These are phyloP conservation scores for Pythium guiyangense DNA, from an alignment of 352 stramenopile species.

Conservation along the genomic window DNA sequence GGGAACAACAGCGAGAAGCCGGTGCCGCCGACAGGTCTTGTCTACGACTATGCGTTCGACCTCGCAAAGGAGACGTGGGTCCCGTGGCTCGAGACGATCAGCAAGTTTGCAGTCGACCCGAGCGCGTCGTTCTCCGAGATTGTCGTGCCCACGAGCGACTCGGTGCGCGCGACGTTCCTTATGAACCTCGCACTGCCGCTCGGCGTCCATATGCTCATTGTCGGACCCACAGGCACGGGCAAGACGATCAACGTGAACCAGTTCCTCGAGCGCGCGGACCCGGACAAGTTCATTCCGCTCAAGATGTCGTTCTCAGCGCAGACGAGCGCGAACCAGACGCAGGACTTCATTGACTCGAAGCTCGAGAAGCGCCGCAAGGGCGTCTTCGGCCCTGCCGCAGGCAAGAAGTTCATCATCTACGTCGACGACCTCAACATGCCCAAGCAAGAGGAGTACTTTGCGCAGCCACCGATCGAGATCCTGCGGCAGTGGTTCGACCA, in stretches of 20 bases:
- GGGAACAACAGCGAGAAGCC: slow-evolving; percentile 45
- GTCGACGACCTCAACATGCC: slow-evolving; percentile 96
- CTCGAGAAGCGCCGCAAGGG: slow-evolving; percentile 93
- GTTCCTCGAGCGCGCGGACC: slow-evolving; percentile 85
- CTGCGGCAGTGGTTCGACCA: slow-evolving; percentile 94
- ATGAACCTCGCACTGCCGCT: slow-evolving; percentile 83
- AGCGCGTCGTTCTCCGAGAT: slow-evolving; percentile 87
- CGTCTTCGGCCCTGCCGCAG: slow-evolving; percentile 88
- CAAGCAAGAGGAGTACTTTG: slow-evolving; percentile 92
- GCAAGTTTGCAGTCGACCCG: slow-evolving; percentile 64
- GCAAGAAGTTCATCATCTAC: slow-evolving; percentile 92
- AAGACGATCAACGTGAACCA: slow-evolving; percentile 95
- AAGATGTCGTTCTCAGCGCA: slow-evolving; percentile 92
- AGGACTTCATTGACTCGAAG: slow-evolving; percentile 92
- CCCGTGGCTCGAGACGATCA: slow-evolving; percentile 90
- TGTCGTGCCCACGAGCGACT: slow-evolving; percentile 93
- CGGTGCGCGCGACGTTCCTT: slow-evolving; percentile 90
- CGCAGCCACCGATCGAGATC: slow-evolving; percentile 94
- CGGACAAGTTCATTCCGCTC: slow-evolving; percentile 90
- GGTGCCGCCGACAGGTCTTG: slow-evolving; percentile 51
- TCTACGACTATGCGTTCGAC: slow-evolving; percentile 93
- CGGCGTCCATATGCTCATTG: slow-evolving; percentile 89
- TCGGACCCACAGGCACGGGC: slow-evolving; percentile 92
- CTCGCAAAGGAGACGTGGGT: slow-evolving; percentile 77
- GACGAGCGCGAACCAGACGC: slow-evolving; percentile 90